Evolutionary conservation across 768 basidiomycete species (phyloP).

Genomic region (Pholiota conissans): DNA sequence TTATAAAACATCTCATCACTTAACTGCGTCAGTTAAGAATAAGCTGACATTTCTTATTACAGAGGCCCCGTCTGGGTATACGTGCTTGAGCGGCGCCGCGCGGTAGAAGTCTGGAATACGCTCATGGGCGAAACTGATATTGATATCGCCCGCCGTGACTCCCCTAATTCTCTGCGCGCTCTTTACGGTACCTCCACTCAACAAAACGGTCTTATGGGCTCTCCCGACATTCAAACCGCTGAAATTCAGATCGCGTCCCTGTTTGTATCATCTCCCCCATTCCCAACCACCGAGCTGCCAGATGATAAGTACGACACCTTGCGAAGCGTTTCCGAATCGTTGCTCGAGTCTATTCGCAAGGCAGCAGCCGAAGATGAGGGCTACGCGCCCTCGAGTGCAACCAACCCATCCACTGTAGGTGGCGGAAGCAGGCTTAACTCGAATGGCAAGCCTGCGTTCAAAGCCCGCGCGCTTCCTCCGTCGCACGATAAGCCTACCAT

Average conservation of each 20-base stretch:
- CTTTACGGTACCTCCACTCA: slow-evolving; percentile 54
- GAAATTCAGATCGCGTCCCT: slow-evolving; percentile 78
- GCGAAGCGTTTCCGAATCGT: slow-evolving; percentile 47
- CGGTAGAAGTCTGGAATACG: slow-evolving; percentile 77
- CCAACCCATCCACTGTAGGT: slow-evolving; percentile 43
- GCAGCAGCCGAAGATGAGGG: slow-evolving; percentile 40
- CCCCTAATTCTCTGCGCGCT: slow-evolving; percentile 71
- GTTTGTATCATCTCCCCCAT: slow-evolving; percentile 83
- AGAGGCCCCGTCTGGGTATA: slow-evolving; percentile 93
- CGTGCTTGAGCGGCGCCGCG: slow-evolving; percentile 79
- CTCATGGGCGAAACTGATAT: slow-evolving; percentile 75
- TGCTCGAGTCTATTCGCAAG: slow-evolving; percentile 40
- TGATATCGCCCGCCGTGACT: slow-evolving; percentile 47
- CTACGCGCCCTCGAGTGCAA: slow-evolving; percentile 42
- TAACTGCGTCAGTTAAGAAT: slow-evolving; percentile 5
- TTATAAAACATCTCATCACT: neutral
- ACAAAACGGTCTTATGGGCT: slow-evolving; percentile 76
- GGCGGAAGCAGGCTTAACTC: slow-evolving; percentile 36
- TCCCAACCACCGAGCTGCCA: slow-evolving; percentile 65
- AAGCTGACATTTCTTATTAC: slow-evolving; percentile 2
- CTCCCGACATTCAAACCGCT: slow-evolving; percentile 63
- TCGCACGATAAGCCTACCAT: slow-evolving; percentile 67
- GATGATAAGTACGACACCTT: slow-evolving; percentile 35
- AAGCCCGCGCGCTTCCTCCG: slow-evolving; percentile 65
- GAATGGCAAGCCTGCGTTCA: slow-evolving; percentile 55